Conservation (phyloP, 148 eudicot species). For the Chenopodium album region DNA sequence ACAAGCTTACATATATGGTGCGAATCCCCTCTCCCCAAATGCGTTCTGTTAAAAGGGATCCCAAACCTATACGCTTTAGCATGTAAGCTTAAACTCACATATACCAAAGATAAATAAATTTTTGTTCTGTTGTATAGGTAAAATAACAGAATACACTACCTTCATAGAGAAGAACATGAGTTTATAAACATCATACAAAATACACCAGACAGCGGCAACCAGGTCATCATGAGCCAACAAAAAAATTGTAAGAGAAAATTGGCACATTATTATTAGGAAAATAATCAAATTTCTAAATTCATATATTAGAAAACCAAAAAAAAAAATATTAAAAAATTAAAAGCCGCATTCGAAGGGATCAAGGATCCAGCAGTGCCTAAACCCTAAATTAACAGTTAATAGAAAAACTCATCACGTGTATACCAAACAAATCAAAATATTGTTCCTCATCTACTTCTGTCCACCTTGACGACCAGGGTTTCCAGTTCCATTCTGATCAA, state of each 20-base stretch:
- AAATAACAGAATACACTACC: not conserved
- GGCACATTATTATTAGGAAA: constrained; percentile 15
- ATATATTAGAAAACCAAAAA: not conserved
- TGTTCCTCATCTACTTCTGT: constrained; percentile 17
- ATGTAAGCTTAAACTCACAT: not conserved
- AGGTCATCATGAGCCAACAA: not conserved
- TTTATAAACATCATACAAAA: no score
- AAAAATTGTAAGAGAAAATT: not conserved
- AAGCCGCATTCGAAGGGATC: constrained; percentile 18
- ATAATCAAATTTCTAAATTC: constrained; percentile 13
- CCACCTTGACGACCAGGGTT: constrained; percentile 31
- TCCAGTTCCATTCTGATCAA: constrained; percentile 45
- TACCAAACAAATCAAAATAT: constrained; percentile 13
- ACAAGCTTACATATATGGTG: not conserved
- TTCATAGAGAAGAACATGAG: not conserved
- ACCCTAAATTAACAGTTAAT: constrained; percentile 12
- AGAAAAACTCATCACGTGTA: constrained; percentile 15
- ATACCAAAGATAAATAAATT: not conserved
- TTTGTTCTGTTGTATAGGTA: no score
- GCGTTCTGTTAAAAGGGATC: not conserved
- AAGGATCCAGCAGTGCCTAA: constrained; percentile 11
- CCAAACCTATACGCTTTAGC: no score
- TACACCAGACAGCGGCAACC: not conserved
- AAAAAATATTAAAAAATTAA: not conserved
- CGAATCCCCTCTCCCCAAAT: not conserved